A percentile compares a stretch with the other conserved stretches of the same genome.
Conservation (phyloP, 75 land plant species). For the Selaginella moellendorffii region DNA sequence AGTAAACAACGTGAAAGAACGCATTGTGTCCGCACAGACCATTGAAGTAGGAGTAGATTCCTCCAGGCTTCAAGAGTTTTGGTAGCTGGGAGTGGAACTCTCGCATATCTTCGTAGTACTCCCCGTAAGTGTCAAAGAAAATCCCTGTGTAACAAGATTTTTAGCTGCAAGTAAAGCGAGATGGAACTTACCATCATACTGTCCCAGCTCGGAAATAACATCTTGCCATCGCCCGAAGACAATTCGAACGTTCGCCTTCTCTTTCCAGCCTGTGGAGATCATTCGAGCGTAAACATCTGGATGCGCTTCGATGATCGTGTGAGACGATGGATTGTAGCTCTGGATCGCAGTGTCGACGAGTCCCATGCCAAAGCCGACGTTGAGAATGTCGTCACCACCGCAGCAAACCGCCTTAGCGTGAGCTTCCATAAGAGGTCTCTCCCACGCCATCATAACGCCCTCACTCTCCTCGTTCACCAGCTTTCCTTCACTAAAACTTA, state of each 20-base stretch:
- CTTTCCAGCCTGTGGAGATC: slow-evolving; percentile 69
- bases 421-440: slow-evolving; percentile 93
- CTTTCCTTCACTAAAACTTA: slow-evolving; percentile 72
- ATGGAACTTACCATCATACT: slow-evolving; percentile 85
- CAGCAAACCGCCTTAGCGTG: slow-evolving; percentile 86
- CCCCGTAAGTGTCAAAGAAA: slow-evolving; percentile 94
- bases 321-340: slow-evolving; percentile 41
- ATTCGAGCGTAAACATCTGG: slow-evolving; percentile 90
- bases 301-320: slow-evolving; percentile 97
- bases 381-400: slow-evolving; percentile 47
- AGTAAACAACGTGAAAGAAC: slow-evolving; percentile 96
- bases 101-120: slow-evolving; percentile 83
- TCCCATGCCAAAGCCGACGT: slow-evolving; percentile 98
- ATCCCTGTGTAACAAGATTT: slow-evolving; percentile 37
- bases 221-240: slow-evolving; percentile 88
- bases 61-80: slow-evolving; percentile 65
- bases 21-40: slow-evolving; percentile 93
- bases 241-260: slow-evolving; percentile 62
- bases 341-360: slow-evolving; percentile 95
- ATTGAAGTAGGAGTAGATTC: slow-evolving; percentile 86
- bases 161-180: not conserved
- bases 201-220: slow-evolving; percentile 57
- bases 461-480: slow-evolving; percentile 71
- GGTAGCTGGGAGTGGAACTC: slow-evolving; percentile 82
- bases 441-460: slow-evolving; percentile 99